Evolutionary conservation across 106 monocot species (phyloP), one percentile per base, ranked within the genome.

Genomic region (Dendrobium nobile): DNA sequence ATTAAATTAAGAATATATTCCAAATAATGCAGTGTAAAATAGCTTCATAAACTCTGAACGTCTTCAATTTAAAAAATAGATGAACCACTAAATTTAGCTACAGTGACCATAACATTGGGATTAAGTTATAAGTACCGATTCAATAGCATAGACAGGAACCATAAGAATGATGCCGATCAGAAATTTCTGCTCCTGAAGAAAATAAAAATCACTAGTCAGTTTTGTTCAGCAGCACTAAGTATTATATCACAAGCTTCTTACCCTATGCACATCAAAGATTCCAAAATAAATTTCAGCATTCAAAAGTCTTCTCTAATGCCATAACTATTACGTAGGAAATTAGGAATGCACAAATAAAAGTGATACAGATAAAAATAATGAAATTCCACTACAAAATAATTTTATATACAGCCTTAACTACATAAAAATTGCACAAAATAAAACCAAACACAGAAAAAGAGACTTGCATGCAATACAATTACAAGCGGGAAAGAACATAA

Each of bases 161-260:
- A 99, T 99, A 67, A 99, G 79, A 82, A 99, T 99, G 78, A 99
- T 87, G 79, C 95, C 98, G 84, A 99, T 91, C 85, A 99, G 81
- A 78, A 99, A 99, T 75, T 99, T 99, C 55, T 99, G 98, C 80
- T 99, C 98, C 98, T 99, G 92, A 41, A 88, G 87, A 68, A 11
- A 75, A 78, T 24, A 84, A 56, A 73, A 65, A 67, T 58, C 47
- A 87, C 75, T 22, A 45, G 72, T 75, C 4, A 76, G n/a, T 18
- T 33, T 22, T 74, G 42, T 10, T 44, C 2, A 37, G 43, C 16
- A 74, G 43, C 16, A 73, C 11, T 42, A 44, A 44, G 43, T 1
- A 74, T 74, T 1, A 74, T 44, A 44, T 74, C 41, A 70, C 22
- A 65, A 24, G 64, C 7, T 65, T 65, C 64, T 10, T 1, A 65